These are phyloP conservation scores for Potentilla sterilis DNA, from an alignment of 306 rosid genomes.

Conservation along the genomic window DNA sequence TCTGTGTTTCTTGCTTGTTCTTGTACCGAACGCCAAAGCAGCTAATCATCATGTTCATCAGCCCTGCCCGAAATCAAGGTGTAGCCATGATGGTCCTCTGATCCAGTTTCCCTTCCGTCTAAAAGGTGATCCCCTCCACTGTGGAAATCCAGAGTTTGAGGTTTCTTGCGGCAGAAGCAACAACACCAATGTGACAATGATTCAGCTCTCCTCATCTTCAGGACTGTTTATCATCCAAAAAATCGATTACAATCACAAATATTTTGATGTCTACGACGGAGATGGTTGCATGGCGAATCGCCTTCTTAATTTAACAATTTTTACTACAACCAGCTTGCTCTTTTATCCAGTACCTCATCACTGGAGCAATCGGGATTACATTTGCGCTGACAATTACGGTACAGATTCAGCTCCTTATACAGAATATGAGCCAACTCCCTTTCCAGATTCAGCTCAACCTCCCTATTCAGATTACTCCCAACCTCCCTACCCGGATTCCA, in stretches of 20 bases:
- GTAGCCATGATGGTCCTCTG: conserved; percentile 19
- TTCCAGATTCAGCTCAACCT: not conserved
- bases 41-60: not conserved
- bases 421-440: not conserved
- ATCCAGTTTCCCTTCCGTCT: conserved; percentile 43
- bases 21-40: conserved; percentile 2
- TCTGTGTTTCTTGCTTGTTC: not conserved
- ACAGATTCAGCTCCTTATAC: not conserved
- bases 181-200: conserved; percentile 4
- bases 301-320: conserved; percentile 9
- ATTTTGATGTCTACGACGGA: not conserved
- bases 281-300: conserved; percentile 2
- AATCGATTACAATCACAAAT: accelerated
- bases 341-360: not conserved
- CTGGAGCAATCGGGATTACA: not conserved
- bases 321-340: not conserved
- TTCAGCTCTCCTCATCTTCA: conserved; percentile 5
- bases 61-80: not conserved
- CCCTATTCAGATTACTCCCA: not conserved
- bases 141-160: conserved; percentile 43
- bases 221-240: not conserved
- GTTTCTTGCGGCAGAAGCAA: conserved; percentile 25
- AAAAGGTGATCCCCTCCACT: conserved; percentile 8
- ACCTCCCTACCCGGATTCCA: not conserved
- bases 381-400: not conserved